Base-by-base conservation (phyloP, 768 basidiomycete genomes). In the Macrolepiota fuliginosa region DNA sequence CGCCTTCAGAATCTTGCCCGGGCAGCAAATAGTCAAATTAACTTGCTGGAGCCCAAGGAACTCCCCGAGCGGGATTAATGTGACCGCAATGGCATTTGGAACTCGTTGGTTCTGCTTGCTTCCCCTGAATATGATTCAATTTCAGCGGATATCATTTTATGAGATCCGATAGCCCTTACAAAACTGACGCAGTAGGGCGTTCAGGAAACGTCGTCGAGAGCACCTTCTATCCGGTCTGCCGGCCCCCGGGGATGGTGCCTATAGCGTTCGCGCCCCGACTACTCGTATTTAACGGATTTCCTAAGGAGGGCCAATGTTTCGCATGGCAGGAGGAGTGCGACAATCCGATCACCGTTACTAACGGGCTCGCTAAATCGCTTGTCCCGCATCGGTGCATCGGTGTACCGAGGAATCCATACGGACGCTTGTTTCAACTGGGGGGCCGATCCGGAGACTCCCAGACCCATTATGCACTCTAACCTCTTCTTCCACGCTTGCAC, bases 1-100 rank as follows among this genome's bases (percentile, higher is more conserved):
- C 58, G 36, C 27, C 24, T n/a, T 32, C 24, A 42, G 58, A 59
- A 50, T 52, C 57, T 58, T 47, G 24, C 47, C 58, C 32, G 32
- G 29, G 47, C 45, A n/a, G 56, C 17, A 32, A 57, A 47, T 47
- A 46, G 45, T 57, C 42, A 57, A 46, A 47, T 17, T 57, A 47
- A 47, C 42, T 19, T 6, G 19, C 42, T 45, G 42, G 27, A n/a
- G 29, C 29, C 17, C 29, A 35, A 57, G 56, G 27, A 47, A 47
- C 32, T 47, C 13, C 24, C 56, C 42, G 45, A 3, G 32, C 22
- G 25, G 17, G 12, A 22, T 56, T 42, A 35, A n/a, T 45, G 19
- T 45, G 42, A 45, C 42, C 1, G 4, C 42, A n/a, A 9, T 10
- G 37, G 19, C 7, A 35, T 54, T 39, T 19, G 32, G 32, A 49